Evolutionary conservation across 345 rosid genomes (phyloP), one percentile per base, ranked within the genome.

Genomic region (Euphorbia peplus): DNA sequence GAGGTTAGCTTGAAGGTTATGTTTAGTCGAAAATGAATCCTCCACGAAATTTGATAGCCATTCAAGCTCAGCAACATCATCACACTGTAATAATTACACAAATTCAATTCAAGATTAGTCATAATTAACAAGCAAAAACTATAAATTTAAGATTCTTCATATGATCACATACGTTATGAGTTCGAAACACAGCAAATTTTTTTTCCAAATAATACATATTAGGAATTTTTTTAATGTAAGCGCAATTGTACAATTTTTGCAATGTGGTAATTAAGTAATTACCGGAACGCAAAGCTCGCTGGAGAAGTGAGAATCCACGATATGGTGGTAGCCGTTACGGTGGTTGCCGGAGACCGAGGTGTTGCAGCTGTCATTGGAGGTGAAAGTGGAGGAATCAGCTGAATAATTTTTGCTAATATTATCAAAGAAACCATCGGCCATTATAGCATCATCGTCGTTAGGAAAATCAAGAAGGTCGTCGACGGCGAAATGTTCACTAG

Each of bases 21-120:
- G 88, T 61, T 81, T 75, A 0, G 81, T 73, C 18, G 90, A 76
- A 83, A 86, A 89, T 0, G 95, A 89, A 63, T 89, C 91, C 24
- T 89, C 91, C 61, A 89, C 88, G 62, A 89, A 89, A 81, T 87
- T 85, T 14, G 95, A 89, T 0, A 89, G 88, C 91, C 95, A 89
- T 72, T 89, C 95, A 12, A 89, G 85, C 78, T 89, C 90, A 10
- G 88, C 88, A 88, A 85, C 28, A 51, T 89, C 95, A 30, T 86
- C 95, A 21, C 74, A 82, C 95, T 89, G 82, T 54, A 72, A 39
- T 44, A 32, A 32, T 32, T 16, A 61, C 18, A 3, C 47, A 41
- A 29, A 47, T 48, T 28, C 46, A 0, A 53, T 18, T 28, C 14
- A 35, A 13, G 12, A 25, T 70, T 55, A 30, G 21, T 46, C 11